Evolutionary conservation across 2,329 filamentous ascomycete species (phyloP), one percentile per base, ranked within the genome.

Genomic region (Shiraia sp.): DNA sequence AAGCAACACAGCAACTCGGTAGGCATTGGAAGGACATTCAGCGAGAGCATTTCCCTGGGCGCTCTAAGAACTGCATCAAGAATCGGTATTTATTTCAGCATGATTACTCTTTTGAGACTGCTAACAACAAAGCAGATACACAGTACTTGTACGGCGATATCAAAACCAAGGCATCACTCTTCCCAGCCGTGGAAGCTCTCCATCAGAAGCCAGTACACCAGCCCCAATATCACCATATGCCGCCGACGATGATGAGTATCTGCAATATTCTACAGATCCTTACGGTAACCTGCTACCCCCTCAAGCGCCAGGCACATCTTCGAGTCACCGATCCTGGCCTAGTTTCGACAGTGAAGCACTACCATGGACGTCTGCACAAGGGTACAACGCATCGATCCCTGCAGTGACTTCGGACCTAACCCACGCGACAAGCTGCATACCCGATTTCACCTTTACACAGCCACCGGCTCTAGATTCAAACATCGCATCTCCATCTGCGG

Each of bases 21-120:
- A 57, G 68, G 9, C 65, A 70, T 42, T 72, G 69, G 69, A 69
- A 68, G 38, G 61, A 67, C 23, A 71, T 72, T 16, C 57, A 66
- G 30, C 48, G 55, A 5, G 51, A 56, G 7, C 53, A 65, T 24
- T 69, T 72, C 24, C 65, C 63, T 7, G 59, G 60, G 2, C 57
- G 69, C 13, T 70, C 69, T 2, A 71, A 68, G 38, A 68, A 69
- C 22, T 63, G 61, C 19, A 63, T 72, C 38, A 72, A 71, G 39
- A 72, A 72, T 34, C 59, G 69, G 60, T 69, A 50, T 28, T 51
- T 41, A 4, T 14, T 4, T 22, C n/a, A 30, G 26, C 6, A 9
- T 17, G 14, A 12, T n/a, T n/a, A n/a, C n/a, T n/a, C 16, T 17
- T 10, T 4, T 7, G 10, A 25, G 9, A 12, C 4, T 15, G 22